Base-by-base conservation (phyloP, 139 green algal species). In the Volvox reticuliferus region DNA sequence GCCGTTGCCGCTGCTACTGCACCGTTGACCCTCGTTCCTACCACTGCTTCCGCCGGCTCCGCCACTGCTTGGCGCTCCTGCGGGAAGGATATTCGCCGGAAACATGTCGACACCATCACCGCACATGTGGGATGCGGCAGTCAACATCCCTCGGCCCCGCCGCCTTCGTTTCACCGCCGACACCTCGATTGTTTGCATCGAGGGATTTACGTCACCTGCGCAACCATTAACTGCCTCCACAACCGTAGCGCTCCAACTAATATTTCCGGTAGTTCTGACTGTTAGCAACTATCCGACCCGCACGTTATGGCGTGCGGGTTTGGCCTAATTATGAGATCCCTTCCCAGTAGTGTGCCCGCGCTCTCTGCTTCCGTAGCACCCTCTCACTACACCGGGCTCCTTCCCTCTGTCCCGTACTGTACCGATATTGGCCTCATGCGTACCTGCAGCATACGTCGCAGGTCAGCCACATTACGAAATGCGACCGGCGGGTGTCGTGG, bases 391-490 rank as follows among this genome's bases (percentile, higher is more conserved):
- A 16, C 65, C 65, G 21, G 65, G 65, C 65, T 73, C 12, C 77
- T 17, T 21, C 2, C 33, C 33, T 22, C 33, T 12, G 35, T 36
- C 33, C 75, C 65, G 24, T 5, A 24, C 6, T 28, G 5, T 73
- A 2, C 65, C 65, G 65, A 28, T 28, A 24, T 73, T 73, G 6
- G 24, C 65, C 21, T 3, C 77, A 82, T 13, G 1, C 16, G 18
- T 79, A 86, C 80, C 80, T 86, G 80, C 80, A 86, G 55, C 80
- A 86, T 37, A 28, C 22, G 26, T n/a, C 83, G 81, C 80, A 94
- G 63, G 75, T 94, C 92, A 32, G 35, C 77, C 14, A 77, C 73
- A 44, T 37, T 92, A 33, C 91, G 33, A 44, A 87, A 93, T 44
- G 92, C 68, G 12, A 94, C 35, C 90, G 88, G 3, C 81, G 81